Base-by-base conservation (phyloP, 371 early-diverging fungal genomes). In the Phascolomyces articulosus region DNA sequence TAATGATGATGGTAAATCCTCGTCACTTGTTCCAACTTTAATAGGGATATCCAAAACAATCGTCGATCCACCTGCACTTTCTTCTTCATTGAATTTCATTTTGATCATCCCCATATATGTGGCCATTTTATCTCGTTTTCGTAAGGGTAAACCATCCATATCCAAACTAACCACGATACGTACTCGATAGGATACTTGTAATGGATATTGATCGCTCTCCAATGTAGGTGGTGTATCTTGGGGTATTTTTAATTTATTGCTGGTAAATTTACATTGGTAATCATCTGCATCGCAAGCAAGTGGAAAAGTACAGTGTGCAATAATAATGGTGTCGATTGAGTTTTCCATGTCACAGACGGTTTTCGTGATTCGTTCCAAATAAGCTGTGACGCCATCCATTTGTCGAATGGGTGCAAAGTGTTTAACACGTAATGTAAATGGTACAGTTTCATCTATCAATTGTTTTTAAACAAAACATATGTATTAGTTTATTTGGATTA, bases 361-460 rank as follows among this genome's bases (percentile, higher is more conserved):
- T 18, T 48, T 40, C 2, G 64, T 68, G 49, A 67, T 65, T 3
- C 71, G 66, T 16, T 74, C 74, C 10, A 74, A 49, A 16, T 71
- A 38, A 1, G 65, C 49, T 24, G 63, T 69, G 0, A 66, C 55
- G 3, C 74, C 74, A 31, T 68, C 59, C 0, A 62, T 58, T 34
- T 71, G 74, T 47, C 66, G 68, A 13, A 68, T 61, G 7, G 74
- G 74, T 15, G 66, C 74, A 41, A 74, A 55, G 24, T 74, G 74
- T 18, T 71, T 62, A 15, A 74, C 55, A 0, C 53, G 27, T 18
- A 74, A 18, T 8, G 63, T 63, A 31, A 74, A 68, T 1, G 74
- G 69, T 11, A 74, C 55, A 20, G 21, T 40, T 20, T 68, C 44
- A 26, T 53, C 69, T 68, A 38, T 55, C n/a, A n/a, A n/a, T 38